These are phyloP conservation scores for Botrytis galanthina DNA, from an alignment of 2,329 filamentous ascomycete species.

Conservation along the genomic window DNA sequence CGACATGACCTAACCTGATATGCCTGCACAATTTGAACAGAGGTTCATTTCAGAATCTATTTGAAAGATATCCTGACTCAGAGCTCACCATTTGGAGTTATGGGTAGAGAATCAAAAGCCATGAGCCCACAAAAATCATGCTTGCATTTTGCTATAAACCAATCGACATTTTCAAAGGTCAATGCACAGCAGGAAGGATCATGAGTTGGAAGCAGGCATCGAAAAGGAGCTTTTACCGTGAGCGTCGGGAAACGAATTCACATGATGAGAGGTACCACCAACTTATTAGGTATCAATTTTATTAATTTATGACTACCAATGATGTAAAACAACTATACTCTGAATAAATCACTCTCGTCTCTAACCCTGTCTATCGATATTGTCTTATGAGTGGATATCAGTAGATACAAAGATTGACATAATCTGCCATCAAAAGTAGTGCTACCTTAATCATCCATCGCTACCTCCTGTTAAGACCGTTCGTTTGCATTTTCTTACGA, in stretches of 20 bases:
- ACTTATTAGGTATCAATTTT: background rate
- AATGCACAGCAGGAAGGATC: too few species aligned
- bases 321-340: background rate
- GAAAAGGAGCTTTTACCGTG: background rate
- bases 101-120: background rate
- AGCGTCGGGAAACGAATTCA: background rate
- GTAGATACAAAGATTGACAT: background rate
- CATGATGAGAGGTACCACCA: too few species aligned
- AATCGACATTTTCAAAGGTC: too few species aligned
- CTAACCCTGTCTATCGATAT: background rate
- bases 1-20: accelerated
- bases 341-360: background rate
- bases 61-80: background rate
- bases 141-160: background rate
- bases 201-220: background rate
- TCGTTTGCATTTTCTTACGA: conserved; percentile 25
- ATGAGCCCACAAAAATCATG: background rate
- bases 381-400: background rate
- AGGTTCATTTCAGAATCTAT: background rate
- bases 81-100: background rate
- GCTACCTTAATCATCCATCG: background rate
- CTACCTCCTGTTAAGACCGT: conserved; percentile 2
- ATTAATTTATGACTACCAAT: background rate
- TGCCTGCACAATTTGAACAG: accelerated
- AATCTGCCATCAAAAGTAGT: background rate